Percentiles rank a stretch among this genome's conserved stretches.
These are phyloP conservation scores for Sporothrix euskadiensis DNA, from an alignment of 2,329 filamentous ascomycete genomes.

Conservation along the genomic window DNA sequence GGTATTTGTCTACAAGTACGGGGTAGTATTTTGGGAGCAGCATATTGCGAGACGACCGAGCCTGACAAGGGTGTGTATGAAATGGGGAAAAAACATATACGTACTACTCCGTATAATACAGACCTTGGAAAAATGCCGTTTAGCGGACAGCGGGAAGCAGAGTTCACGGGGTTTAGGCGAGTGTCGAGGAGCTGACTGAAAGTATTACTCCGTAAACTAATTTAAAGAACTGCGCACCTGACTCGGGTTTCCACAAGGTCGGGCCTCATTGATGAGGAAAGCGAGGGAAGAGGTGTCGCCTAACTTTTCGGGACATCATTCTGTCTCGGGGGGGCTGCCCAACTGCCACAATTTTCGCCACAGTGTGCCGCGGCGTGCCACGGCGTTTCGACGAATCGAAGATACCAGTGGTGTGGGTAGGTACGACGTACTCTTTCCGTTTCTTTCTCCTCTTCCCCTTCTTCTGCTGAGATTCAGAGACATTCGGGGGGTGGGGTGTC, in stretches of 20 bases:
- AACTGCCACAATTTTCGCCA: background rate
- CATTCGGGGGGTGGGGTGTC: background rate
- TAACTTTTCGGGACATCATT: slow-evolving; percentile 9
- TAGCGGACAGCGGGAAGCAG: background rate
- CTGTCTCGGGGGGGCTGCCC: background rate
- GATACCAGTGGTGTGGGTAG: background rate
- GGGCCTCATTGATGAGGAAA: background rate
- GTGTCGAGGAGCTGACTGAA: background rate
- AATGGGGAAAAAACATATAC: too few relatives aligned
- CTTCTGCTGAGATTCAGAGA: too few relatives aligned
- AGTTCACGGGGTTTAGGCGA: background rate
- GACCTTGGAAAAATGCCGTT: background rate
- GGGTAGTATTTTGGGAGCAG: background rate
- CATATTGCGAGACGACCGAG: background rate
- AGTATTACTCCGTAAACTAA: background rate
- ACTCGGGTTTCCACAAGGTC: background rate
- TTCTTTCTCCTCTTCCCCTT: too few relatives aligned
- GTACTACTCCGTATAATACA: background rate
- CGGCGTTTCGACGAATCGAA: background rate
- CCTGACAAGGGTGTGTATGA: background rate
- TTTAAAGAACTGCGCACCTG: background rate
- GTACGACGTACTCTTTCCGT: background rate
- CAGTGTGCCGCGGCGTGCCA: background rate
- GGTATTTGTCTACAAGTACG: background rate
- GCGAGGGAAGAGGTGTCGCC: background rate